A percentile compares a stretch with the other conserved stretches of the same genome.
phyloP scores from a whole-genome alignment of 2,329 filamentous ascomycete species.

The Cladorrhinum sp. region DNA sequence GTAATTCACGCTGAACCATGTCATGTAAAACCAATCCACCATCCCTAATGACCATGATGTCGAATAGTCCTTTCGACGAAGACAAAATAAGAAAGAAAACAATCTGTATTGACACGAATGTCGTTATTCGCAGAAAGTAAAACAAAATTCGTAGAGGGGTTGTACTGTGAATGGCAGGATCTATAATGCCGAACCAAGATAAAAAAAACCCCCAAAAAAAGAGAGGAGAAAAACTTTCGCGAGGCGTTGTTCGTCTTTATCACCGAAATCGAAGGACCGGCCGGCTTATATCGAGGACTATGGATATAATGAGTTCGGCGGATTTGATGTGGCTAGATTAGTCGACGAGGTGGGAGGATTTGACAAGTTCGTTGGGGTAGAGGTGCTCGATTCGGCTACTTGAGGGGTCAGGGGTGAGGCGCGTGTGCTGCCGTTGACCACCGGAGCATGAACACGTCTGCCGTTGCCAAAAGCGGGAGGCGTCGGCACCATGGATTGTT shows the following conservation, averaged over 20 bases:
- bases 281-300: not conserved
- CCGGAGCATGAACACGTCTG: not conserved
- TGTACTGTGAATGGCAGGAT: not conserved
- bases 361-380: not conserved
- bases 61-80: too few relatives aligned
- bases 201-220: not conserved
- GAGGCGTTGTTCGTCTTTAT: not conserved
- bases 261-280: not conserved
- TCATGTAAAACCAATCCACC: not conserved
- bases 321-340: not conserved
- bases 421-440: not conserved
- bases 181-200: not conserved
- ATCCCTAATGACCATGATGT: not conserved
- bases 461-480: not conserved
- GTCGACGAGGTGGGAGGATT: not conserved
- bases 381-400: not conserved
- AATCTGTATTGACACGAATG: too few relatives aligned
- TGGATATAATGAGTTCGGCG: not conserved
- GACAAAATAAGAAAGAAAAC: too few relatives aligned
- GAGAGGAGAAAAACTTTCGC: not conserved
- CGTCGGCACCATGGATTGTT: not conserved
- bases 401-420: not conserved
- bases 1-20: not conserved
- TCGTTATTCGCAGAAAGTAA: too few relatives aligned
- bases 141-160: not conserved